Percentiles rank a stretch among this genome's conserved stretches.
phyloP scores from a whole-genome alignment of 1,139 yeast species.

The Sugiyamaella novakii region DNA sequence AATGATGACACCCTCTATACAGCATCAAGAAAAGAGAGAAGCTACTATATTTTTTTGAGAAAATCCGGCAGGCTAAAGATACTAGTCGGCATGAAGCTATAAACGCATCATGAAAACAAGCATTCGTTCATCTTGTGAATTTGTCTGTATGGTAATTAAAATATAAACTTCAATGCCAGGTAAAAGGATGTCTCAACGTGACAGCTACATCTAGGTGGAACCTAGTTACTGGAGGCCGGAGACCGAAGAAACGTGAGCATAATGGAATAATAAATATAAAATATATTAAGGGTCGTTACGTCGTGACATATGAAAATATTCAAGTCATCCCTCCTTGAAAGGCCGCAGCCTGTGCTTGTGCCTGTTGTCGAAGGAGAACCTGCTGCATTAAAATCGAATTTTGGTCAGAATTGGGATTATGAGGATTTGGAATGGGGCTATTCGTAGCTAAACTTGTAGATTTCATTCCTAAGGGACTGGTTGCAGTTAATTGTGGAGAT shows the following conservation, averaged over 20 bases:
- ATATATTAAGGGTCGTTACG: conserved; percentile 9
- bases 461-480: conserved; percentile 12
- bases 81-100: no score
- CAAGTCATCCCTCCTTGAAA: conserved; percentile 12
- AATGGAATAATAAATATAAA: neutral
- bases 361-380: conserved; percentile 19
- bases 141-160: no score
- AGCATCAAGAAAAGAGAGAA: no score
- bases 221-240: conserved; percentile 10
- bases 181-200: no score
- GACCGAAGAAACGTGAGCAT: neutral
- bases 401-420: neutral
- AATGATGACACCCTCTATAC: no score
- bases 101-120: no score
- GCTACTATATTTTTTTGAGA: no score
- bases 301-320: conserved; percentile 11
- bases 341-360: conserved; percentile 20
- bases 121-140: no score
- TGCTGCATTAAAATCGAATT: conserved; percentile 14
- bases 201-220: no score
- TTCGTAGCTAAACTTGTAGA: neutral
- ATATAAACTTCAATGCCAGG: no score
- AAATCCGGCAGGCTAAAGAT: no score
- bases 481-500: neutral
- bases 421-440: neutral